Evolutionary conservation across 805 yeast genomes (phyloP).

Genomic region (Schwanniomyces yamadae): DNA sequence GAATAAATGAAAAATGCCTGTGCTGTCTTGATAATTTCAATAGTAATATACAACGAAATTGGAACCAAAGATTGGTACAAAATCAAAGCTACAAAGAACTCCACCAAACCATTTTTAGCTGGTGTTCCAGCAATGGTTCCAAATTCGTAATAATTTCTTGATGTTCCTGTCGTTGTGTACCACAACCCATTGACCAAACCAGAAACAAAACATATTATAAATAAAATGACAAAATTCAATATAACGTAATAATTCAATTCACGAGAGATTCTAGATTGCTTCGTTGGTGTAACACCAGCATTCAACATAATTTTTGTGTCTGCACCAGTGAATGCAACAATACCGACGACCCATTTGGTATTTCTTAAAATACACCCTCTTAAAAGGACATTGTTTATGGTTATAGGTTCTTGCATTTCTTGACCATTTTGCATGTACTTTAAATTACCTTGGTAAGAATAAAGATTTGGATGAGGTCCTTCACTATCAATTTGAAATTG

Average conservation of each 20-base stretch:
- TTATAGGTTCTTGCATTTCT: conserved; percentile 58
- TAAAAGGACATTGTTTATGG: conserved; percentile 64
- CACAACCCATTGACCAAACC: conserved; percentile 71
- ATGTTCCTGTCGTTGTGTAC: conserved; percentile 45
- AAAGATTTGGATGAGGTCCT: conserved; percentile 79
- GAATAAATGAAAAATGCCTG: conserved; percentile 80
- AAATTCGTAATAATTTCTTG: conserved; percentile 66
- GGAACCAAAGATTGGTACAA: conserved; percentile 80
- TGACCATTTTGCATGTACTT: conserved; percentile 16
- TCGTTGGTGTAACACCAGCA: conserved; percentile 77
- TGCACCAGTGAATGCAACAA: conserved; percentile 73
- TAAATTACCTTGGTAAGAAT: conserved; percentile 72
- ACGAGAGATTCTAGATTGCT: conserved; percentile 68
- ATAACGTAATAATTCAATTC: conserved; percentile 71
- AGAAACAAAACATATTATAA: conserved; percentile 64
- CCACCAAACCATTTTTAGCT: conserved; percentile 64
- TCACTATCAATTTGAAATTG: conserved; percentile 75
- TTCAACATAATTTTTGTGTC: conserved; percentile 82
- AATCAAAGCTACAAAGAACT: conserved; percentile 74
- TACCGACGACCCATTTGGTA: conserved; percentile 80
- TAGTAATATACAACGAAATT: conserved; percentile 75
- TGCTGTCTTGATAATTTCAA: conserved; percentile 78
- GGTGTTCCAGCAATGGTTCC: conserved; percentile 68
- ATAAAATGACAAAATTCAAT: conserved; percentile 62
- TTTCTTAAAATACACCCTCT: conserved; percentile 80